Percentiles rank a stretch among this genome's conserved stretches.
These are phyloP conservation scores for Gypsophila paniculata DNA, from an alignment of 179 eudicot species.

Conservation along the genomic window DNA sequence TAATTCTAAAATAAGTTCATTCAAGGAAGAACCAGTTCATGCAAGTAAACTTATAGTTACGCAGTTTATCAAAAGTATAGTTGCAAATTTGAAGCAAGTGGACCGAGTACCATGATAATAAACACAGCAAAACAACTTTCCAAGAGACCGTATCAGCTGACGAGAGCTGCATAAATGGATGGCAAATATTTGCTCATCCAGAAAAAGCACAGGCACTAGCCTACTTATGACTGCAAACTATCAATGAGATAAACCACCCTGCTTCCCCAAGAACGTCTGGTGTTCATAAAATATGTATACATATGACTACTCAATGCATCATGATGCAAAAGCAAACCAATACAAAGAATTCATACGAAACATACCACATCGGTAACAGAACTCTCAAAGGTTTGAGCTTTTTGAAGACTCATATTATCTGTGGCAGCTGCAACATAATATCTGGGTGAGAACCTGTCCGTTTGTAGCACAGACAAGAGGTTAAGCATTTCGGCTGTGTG, in stretches of 20 bases:
- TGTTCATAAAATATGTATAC: not conserved
- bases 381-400: conserved; percentile 66
- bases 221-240: not conserved
- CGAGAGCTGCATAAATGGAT: not conserved
- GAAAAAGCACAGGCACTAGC: not conserved
- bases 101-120: not conserved
- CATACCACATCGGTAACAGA: conserved; percentile 54
- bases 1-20: not conserved
- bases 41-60: not conserved
- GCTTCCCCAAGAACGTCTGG: not conserved
- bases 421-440: conserved; percentile 86
- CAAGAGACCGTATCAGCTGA: not conserved
- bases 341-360: not conserved
- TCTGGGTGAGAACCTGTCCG: conserved; percentile 63
- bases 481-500: conserved; percentile 97
- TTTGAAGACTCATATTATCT: conserved; percentile 94
- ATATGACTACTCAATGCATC: not conserved
- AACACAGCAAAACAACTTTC: not conserved
- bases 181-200: not conserved
- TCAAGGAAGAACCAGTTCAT: not conserved
- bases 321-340: not conserved
- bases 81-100: no score
- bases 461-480: conserved; percentile 54
- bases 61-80: no score
- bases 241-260: not conserved